Conservation (phyloP, 768 basidiomycete species). For the Amanita thiersii region DNA sequence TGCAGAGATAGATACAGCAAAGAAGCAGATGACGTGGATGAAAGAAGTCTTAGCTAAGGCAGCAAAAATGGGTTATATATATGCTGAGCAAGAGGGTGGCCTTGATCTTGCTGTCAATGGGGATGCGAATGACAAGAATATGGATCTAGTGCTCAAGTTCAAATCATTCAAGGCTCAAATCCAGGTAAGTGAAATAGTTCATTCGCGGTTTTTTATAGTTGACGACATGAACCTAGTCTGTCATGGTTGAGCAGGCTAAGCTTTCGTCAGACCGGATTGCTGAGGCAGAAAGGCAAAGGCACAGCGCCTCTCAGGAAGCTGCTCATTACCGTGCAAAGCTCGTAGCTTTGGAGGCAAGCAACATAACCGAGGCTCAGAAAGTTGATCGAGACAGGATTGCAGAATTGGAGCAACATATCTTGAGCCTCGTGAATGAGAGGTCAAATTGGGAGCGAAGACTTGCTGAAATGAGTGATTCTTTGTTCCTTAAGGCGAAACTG, state of each 20-base stretch:
- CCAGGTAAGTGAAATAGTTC: slow-evolving; percentile 50
- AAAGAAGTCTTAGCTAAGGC: slow-evolving; percentile 72
- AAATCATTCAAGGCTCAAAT: slow-evolving; percentile 85
- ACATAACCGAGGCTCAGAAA: slow-evolving; percentile 54
- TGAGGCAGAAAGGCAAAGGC: slow-evolving; percentile 71
- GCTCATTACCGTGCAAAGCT: slow-evolving; percentile 95
- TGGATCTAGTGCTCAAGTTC: slow-evolving; percentile 70
- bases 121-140: slow-evolving; percentile 38
- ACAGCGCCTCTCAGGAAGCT: slow-evolving; percentile 84
- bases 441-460: slow-evolving; percentile 62
- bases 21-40: slow-evolving; percentile 82
- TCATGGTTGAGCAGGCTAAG: slow-evolving; percentile 67
- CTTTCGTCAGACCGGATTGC: slow-evolving; percentile 68
- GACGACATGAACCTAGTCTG: slow-evolving; percentile 36
- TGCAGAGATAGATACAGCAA: slow-evolving; percentile 66
- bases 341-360: slow-evolving; percentile 71
- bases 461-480: slow-evolving; percentile 60
- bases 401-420: slow-evolving; percentile 68
- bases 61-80: slow-evolving; percentile 68
- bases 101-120: slow-evolving; percentile 22
- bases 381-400: slow-evolving; percentile 72
- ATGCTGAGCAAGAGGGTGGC: slow-evolving; percentile 45
- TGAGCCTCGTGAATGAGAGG: slow-evolving; percentile 53
- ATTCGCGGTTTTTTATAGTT: neutral
- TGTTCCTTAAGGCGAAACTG: slow-evolving; percentile 71